Base-by-base conservation (phyloP, 208 protist genomes). In the Trypanosoma congolense region DNA sequence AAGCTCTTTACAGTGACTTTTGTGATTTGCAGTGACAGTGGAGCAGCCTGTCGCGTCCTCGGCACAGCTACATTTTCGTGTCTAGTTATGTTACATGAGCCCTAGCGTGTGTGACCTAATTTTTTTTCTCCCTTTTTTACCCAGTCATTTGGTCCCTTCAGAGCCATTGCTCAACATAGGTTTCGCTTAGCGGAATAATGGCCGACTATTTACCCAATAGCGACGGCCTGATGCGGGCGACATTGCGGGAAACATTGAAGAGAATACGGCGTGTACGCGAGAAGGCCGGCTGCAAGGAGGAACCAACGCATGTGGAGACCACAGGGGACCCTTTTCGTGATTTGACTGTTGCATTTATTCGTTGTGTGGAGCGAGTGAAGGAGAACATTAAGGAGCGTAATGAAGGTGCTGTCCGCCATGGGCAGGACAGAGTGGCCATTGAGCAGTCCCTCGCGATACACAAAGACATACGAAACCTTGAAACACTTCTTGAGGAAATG, bases 171-270 rank as follows among this genome's bases (percentile, higher is more conserved):
- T 51, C 8, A 9, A 21, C 6, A 10, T 31, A 30, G 16, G 5
- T 8, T 19, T 46, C 21, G 30, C 12, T 31, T 6, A 41, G 51
- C 2, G 50, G 2, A 43, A 40, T 0, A 3, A 73, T 74, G 59
- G 46, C 64, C 16, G 47, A 77, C 28, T 83, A 75, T 58, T 45
- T 88, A 16, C 80, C 80, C 28, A 85, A 64, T 53, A 65, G 48
- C 9, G 76, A 83, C 65, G 80, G 73, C 42, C 31, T 88, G 54
- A 80, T 75, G 74, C 70, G 77, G 28, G 79, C 81, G 10, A 82
- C 65, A n/a, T 61, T 89, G 53, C 81, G 81, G 5, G 81, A 89
- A 43, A 83, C 70, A 41, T 85, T 89, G 31, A 75, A 69, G 19
- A 77, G 81, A 9, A 62, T 89, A 24, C 74, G 75, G 31, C 56